Base-by-base conservation (phyloP, 208 protist species). In the Crithidia sp. region DNA sequence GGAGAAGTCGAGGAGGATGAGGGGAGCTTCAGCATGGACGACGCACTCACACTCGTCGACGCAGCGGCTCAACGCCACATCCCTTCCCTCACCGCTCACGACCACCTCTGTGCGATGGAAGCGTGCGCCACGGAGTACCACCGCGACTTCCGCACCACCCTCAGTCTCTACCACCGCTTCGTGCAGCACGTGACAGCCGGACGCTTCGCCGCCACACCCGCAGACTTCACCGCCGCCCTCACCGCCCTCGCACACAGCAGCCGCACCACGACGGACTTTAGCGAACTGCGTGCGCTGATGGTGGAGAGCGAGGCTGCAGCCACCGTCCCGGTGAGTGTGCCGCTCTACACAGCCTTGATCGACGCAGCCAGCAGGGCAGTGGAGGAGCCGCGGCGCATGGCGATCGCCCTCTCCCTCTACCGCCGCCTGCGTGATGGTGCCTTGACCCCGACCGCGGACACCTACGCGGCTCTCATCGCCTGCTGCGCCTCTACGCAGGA, bases 381-480 rank as follows among this genome's bases (percentile, higher is more conserved):
- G 19, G 83, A 87, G 52, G 74, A 93, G 62, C 83, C 85, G 37
- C 58, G 90, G 55, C 74, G 84, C 12, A 85, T 94, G 87, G 6
- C 76, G 52, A 79, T 96, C 45, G 88, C 91, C 12, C 79, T 96
- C 41, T 79, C 79, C n/a, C 79, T 96, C 16, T 96, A 96, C 71
- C 83, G 91, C 14, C 85, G 86, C n/a, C 72, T 96, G 19, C 87
- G 87, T 0, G 91, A 96, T 65, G 84, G 79, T 3, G 56, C 57
- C 5, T 67, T 94, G 56, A 63, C 69, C 3, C 88, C 82, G 41
- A 87, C 60, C 7, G 54, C 76, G 9, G 81, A 91, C 37, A 94
- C 89, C 47, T 96, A 96, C 74, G 84, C 87, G 5, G 91, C 89
- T 10, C 81, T 96, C 41, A 93, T 96, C 39, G 85, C 85, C 8